Evolutionary conservation across 2,329 filamentous ascomycete genomes (phyloP).

Genomic region (Colletotrichum euphorbiae): DNA sequence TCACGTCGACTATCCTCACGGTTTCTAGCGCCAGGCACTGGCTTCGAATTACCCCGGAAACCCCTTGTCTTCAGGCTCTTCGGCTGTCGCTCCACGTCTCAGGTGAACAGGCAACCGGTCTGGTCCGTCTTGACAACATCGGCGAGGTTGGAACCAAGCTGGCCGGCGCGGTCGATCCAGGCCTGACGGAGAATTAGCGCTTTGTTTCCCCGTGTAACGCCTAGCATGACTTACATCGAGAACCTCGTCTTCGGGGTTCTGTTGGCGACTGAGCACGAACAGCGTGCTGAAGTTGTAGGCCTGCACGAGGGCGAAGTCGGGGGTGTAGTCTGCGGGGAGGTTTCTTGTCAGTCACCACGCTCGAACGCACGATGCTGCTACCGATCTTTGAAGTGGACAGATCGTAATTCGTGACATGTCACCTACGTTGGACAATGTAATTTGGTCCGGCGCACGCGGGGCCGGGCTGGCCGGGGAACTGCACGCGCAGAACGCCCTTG

Average conservation of each 20-base stretch:
- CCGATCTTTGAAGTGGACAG: too few species aligned
- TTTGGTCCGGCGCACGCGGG: conserved; percentile 48
- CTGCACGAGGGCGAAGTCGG: conserved; percentile 49
- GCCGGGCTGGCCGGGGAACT: conserved; percentile 47
- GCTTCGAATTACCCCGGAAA: neutral
- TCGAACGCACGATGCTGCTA: too few species aligned
- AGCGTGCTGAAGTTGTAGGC: conserved; percentile 49
- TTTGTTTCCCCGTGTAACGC: neutral
- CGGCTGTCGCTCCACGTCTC: too few species aligned
- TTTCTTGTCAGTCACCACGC: too few species aligned
- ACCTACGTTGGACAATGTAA: conserved; percentile 48
- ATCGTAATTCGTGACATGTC: too few species aligned
- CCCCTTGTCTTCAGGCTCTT: neutral
- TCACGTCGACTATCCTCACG: neutral
- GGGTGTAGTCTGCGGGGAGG: conserved; percentile 44
- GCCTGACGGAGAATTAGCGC: conserved; percentile 37
- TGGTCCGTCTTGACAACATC: conserved; percentile 46
- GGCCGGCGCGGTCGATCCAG: conserved; percentile 45
- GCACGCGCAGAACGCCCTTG: conserved; percentile 46
- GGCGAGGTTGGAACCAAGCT: conserved; percentile 44
- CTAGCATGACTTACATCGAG: conserved; percentile 45
- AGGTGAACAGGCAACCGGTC: conserved; percentile 43
- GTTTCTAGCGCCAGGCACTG: conserved; percentile 30
- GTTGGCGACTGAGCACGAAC: conserved; percentile 48
- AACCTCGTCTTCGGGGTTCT: conserved; percentile 44